Evolutionary conservation across 1,284 basidiomycete species (phyloP), one percentile per base, ranked within the genome.

Genomic region (Tylopilus sp.): DNA sequence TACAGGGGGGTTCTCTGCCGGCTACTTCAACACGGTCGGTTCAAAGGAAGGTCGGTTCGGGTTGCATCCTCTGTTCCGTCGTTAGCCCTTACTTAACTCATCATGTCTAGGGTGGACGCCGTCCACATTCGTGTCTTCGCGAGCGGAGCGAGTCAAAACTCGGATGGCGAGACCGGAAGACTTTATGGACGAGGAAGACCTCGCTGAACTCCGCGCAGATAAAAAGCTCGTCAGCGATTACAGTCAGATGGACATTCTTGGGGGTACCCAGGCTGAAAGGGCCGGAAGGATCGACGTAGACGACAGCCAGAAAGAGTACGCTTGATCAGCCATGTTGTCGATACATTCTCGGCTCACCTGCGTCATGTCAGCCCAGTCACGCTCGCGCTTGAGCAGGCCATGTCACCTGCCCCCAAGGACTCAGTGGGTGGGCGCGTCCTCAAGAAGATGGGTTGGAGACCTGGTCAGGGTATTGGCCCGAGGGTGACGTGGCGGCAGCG

Each of bases 181-280:
- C 66, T 98, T 93, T 67, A 99, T 99, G 96, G 96, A 99, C 70
- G 96, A 97, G 38, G 97, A 99, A 70, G 96, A 97, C 67, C 71
- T 96, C n/a, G 81, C 85, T 33, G 90, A 91, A 54, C 67, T 88
- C 52, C 80, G 77, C 34, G 89, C 91, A 41, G 81, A 79, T 57
- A 76, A 84, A 55, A 81, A 81, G 39, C 67, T 96, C 9, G 78
- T 89, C 4, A 86, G 91, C 61, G 83, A 81, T n/a, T 80, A 81
- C 18, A 84, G 89, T 30, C 78, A 83, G 68, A 88, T 82, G 80
- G 82, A 88, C 49, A 66, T 86, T 16, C 70, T 78, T 1, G 82
- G 76, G 8, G 79, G 78, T 0, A 81, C 80, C 1, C 74, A 79
- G 51, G 73, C 75, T 0, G 82, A 81, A 55, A 62, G 69, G 34